Percentiles rank a stretch among this genome's conserved stretches.
phyloP scores from a whole-genome alignment of 305 asterid species.

The Fraxinus paxiana region DNA sequence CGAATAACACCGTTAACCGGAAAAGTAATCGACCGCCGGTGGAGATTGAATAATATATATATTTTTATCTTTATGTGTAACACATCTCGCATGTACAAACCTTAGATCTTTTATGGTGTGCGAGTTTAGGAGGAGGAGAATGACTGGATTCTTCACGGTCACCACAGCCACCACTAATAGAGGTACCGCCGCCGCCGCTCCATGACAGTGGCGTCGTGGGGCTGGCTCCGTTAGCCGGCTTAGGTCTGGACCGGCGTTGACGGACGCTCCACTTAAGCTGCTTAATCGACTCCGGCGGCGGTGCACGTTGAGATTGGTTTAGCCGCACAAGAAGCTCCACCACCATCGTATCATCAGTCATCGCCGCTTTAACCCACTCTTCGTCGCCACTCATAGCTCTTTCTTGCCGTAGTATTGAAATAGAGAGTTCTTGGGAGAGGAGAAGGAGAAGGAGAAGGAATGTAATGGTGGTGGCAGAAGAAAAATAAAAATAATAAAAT shows the following conservation, averaged over 20 bases:
- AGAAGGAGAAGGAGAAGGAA: constrained; percentile 25
- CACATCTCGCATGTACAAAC: constrained; percentile 22
- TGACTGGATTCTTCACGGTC: constrained; percentile 38
- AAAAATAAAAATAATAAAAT: constrained; percentile 26
- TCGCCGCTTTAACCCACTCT: constrained; percentile 46
- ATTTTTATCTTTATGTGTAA: neutral
- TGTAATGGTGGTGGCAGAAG: constrained; percentile 30
- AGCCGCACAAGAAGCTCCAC: constrained; percentile 42
- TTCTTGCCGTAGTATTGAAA: constrained; percentile 1
- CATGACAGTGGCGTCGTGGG: constrained; percentile 65
- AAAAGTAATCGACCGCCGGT: neutral
- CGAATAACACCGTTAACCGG: constrained; percentile 16
- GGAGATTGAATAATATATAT: neutral
- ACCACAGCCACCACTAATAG: constrained; percentile 42
- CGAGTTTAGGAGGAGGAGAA: constrained; percentile 14
- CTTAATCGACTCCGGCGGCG: constrained; percentile 20
- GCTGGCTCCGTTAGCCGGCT: constrained; percentile 32
- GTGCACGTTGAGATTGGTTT: constrained; percentile 24
- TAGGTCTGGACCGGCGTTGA: constrained; percentile 51
- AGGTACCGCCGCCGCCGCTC: constrained; percentile 51
- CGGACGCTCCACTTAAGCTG: constrained; percentile 51
- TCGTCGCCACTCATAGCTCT: constrained; percentile 39
- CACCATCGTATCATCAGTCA: constrained; percentile 50
- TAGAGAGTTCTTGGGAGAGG: neutral
- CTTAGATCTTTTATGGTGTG: constrained; percentile 48